A percentile compares a stretch with the other conserved stretches of the same genome.
These are phyloP conservation scores for Pterocarpus santalinus DNA, from an alignment of 306 rosid genomes.

Conservation along the genomic window DNA sequence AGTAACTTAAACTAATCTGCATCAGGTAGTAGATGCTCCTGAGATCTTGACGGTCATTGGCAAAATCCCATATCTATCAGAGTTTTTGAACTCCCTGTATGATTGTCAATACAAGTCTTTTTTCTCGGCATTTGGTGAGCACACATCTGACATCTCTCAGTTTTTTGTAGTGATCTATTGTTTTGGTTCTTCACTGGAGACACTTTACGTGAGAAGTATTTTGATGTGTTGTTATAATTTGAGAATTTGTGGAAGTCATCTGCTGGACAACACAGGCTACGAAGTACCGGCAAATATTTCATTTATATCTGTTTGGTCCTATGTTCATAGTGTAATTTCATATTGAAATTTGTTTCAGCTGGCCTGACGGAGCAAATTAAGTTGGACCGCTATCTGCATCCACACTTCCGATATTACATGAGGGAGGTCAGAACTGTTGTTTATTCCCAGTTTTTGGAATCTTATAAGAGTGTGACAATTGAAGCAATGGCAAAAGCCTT, in stretches of 20 bases:
- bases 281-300: constrained; percentile 2
- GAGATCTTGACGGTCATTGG: constrained; percentile 96
- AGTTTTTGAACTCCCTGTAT: constrained; percentile 83
- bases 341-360: constrained; percentile 61
- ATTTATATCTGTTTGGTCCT: constrained; percentile 24
- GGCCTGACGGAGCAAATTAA: constrained; percentile 90
- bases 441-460: constrained; percentile 94
- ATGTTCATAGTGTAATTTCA: constrained; percentile 29
- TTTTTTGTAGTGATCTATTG: not conserved
- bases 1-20: constrained; percentile 29
- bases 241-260: constrained; percentile 22
- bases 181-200: constrained; percentile 13
- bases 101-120: constrained; percentile 91
- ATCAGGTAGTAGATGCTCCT: constrained; percentile 95
- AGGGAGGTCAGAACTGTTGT: constrained; percentile 92
- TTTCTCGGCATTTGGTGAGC: constrained; percentile 92
- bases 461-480: constrained; percentile 94
- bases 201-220: not conserved
- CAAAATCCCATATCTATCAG: constrained; percentile 84
- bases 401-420: constrained; percentile 96
- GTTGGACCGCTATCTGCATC: constrained; percentile 90
- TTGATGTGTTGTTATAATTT: constrained; percentile 10
- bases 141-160: constrained; percentile 1
- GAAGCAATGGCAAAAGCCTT: constrained; percentile 99
- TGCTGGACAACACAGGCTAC: not conserved